Base-by-base conservation (phyloP, 2,329 filamentous ascomycete genomes). In the Sporothrix sp. region DNA sequence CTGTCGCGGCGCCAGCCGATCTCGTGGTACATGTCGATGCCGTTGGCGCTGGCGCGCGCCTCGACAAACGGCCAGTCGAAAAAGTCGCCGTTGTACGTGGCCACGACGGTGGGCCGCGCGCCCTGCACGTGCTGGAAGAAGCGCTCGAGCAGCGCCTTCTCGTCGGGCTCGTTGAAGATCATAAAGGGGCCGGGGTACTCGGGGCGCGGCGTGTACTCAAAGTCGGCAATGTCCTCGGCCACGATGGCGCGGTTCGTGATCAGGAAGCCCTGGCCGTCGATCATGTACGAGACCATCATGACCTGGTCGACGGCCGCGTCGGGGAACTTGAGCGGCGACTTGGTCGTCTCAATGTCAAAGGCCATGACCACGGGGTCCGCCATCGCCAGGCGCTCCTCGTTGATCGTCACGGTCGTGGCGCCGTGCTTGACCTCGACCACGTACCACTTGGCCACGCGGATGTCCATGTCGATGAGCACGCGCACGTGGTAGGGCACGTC, bases 231-330 rank as follows among this genome's bases (percentile, higher is more conserved):
- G 62, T 98, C 90, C 66, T 98, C 91, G 0, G 91, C 95, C 9
- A 98, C 89, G 54, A 98, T 95, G 64, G 97, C 90, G 61, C 94
- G 82, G 64, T 98, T 98, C 5, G 93, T 98, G 66, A 98, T 97
- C 32, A 98, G 74, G 60, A 97, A 98, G 4, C 93, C 93, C 68
- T 95, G 90, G 0, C 93, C 94, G 60, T 98, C 93, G 61, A 98
- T 97, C 94, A 98, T 98, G 72, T 98, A 98, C 28, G 94, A 98
- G 65, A 98, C 91, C 93, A 98, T 98, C 90, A 98, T 98, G 63
- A 98, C 85, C 65, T 95, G 91, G 68, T 98, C 93, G 56, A 95
- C 84, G 4, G 89, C 79, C 2, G 93, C 84, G 63, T 98, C 94
- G 23, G 93, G 94, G 60, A 98, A 98, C 66, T 98, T 98, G 50